Evolutionary conservation across 176 grass and related monocot species (phyloP).

Genomic region (Carex scoparia): DNA sequence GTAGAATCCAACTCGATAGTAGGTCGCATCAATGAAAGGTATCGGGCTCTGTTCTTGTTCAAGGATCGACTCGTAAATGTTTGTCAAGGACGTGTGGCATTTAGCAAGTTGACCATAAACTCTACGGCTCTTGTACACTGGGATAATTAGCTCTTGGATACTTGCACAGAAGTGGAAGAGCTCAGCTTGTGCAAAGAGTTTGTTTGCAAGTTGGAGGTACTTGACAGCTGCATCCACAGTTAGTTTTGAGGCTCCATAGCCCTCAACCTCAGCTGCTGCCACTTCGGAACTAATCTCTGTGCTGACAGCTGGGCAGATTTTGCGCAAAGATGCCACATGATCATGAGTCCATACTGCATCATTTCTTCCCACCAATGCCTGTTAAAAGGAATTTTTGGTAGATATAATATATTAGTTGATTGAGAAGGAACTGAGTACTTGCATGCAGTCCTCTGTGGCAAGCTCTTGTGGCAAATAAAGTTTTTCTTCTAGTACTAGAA

Average conservation of each 20-base stretch:
- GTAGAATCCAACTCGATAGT: conserved; percentile 97
- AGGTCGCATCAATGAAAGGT: conserved; percentile 92
- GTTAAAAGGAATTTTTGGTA: conserved; percentile 22
- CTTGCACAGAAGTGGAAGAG: conserved; percentile 92
- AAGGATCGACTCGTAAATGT: conserved; percentile 92
- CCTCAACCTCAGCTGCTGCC: conserved; percentile 95
- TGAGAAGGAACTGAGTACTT: conserved; percentile 2
- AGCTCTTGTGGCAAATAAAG: background rate
- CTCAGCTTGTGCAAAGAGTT: conserved; percentile 89
- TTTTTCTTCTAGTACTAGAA: background rate
- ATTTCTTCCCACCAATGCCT: conserved; percentile 98
- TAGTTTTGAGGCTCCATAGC: conserved; percentile 95
- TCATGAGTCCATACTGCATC: conserved; percentile 92
- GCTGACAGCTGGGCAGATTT: conserved; percentile 89
- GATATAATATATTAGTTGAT: background rate
- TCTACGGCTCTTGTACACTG: conserved; percentile 95
- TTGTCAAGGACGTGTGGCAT: conserved; percentile 85
- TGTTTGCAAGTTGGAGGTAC: conserved; percentile 95
- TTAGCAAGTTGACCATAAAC: conserved; percentile 90
- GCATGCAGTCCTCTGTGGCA: background rate
- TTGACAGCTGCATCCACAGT: conserved; percentile 93
- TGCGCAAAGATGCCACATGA: conserved; percentile 69
- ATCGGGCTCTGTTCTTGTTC: conserved; percentile 97
- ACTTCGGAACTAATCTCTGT: conserved; percentile 65
- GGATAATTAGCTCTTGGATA: conserved; percentile 95